Evolutionary conservation across 164 flowering plant genomes (phyloP).

Genomic region (Stephania cephalantha): DNA sequence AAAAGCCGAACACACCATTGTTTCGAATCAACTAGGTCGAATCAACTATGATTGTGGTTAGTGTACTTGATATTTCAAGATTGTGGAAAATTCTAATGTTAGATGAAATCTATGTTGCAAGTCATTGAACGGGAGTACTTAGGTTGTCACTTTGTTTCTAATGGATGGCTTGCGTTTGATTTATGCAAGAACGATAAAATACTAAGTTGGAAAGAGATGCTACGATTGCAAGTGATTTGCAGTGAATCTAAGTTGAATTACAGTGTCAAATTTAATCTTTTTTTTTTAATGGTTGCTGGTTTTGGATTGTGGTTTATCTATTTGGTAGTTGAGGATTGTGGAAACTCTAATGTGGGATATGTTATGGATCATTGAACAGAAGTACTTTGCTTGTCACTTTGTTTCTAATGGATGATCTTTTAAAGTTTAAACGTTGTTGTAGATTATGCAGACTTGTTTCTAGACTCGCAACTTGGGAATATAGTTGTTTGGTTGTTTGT

Average conservation of each 20-base stretch:
- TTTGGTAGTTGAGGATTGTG: not conserved
- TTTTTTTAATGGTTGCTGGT: no score
- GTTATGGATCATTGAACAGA: not conserved
- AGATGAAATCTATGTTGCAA: not conserved
- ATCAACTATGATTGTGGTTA: no score
- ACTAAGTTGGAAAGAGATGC: conserved; percentile 58
- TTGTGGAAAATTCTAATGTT: not conserved
- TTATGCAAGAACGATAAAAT: no score
- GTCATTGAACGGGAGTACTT: not conserved
- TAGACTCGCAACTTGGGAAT: not conserved
- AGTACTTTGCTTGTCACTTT: not conserved
- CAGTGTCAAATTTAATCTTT: not conserved
- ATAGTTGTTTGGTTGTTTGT: no score
- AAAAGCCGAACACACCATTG: no score
- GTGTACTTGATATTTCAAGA: not conserved
- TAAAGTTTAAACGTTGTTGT: not conserved
- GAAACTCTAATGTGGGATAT: not conserved
- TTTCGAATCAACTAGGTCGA: no score
- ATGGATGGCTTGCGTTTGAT: not conserved
- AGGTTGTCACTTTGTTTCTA: not conserved
- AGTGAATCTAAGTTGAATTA: not conserved
- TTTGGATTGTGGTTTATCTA: no score
- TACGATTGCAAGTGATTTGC: conserved; percentile 69
- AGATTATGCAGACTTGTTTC: not conserved
- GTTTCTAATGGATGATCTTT: not conserved